phyloP scores from a whole-genome alignment of 2,329 filamentous ascomycete species.

The Esteya vermicola region DNA sequence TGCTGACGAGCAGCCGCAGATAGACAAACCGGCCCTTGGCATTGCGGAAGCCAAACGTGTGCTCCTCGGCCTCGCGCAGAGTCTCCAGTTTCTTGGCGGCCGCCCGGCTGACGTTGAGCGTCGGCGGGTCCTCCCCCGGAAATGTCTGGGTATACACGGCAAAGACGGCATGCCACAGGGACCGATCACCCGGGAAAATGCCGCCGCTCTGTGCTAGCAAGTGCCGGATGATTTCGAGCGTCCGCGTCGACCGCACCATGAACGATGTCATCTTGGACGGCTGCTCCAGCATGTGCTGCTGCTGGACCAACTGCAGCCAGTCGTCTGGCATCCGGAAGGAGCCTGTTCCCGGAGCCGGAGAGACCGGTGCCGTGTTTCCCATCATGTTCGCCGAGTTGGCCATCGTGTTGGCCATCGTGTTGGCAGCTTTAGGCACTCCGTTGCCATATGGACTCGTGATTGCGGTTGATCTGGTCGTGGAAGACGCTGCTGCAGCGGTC shows the following conservation, averaged over 20 bases:
- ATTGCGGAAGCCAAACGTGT: conserved; percentile 29
- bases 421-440: too few relatives aligned
- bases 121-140: conserved; percentile 23
- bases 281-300: background rate
- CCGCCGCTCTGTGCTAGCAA: conserved; percentile 27
- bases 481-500: too few relatives aligned
- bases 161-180: conserved; percentile 32
- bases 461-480: too few relatives aligned
- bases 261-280: conserved; percentile 9
- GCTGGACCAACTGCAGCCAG: too few relatives aligned
- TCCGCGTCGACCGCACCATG: conserved; percentile 15
- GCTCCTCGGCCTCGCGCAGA: conserved; percentile 21
- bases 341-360: too few relatives aligned
- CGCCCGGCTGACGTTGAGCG: conserved; percentile 22
- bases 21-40: conserved; percentile 26
- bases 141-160: conserved; percentile 29
- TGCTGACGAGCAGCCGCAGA: conserved; percentile 28
- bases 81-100: conserved; percentile 24
- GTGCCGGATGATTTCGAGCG: conserved; percentile 25
- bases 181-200: conserved; percentile 34
- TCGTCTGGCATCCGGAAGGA: too few relatives aligned
- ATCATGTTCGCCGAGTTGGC: too few relatives aligned
- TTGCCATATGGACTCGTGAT: too few relatives aligned
- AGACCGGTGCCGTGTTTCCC: too few relatives aligned
- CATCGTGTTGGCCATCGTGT: too few relatives aligned